These are phyloP conservation scores for Aspergillus quadricinctus DNA, from an alignment of 2,329 filamentous ascomycete genomes.

Conservation along the genomic window DNA sequence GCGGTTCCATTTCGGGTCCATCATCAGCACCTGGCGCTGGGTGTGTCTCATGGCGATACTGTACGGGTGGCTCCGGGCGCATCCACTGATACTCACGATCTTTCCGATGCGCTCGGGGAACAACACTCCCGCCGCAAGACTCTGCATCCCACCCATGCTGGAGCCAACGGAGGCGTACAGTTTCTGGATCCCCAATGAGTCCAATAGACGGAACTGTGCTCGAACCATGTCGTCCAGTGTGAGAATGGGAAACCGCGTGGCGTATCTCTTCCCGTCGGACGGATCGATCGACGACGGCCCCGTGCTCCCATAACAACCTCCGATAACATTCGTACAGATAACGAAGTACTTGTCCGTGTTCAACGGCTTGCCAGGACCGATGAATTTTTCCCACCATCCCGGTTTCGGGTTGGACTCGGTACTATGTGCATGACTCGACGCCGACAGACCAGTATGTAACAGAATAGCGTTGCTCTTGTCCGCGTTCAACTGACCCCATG, in stretches of 20 bases:
- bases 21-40: conserved; percentile 96
- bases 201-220: conserved; percentile 85
- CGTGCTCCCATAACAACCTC: conserved; percentile 93
- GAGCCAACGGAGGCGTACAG: conserved; percentile 91
- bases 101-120: conserved; percentile 78
- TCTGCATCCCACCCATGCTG: conserved; percentile 99
- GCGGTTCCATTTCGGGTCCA: conserved; percentile 95
- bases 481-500: conserved; percentile 61
- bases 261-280: conserved; percentile 80
- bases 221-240: conserved; percentile 98
- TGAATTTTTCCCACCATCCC: conserved; percentile 99
- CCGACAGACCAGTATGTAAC: conserved; percentile 87
- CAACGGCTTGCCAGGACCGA: conserved; percentile 76
- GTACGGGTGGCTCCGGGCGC: conserved; percentile 91
- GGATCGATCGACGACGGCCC: conserved; percentile 86
- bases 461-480: conserved; percentile 86
- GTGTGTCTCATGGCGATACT: conserved; percentile 98
- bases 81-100: conserved; percentile 86
- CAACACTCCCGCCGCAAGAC: conserved; percentile 76
- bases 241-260: conserved; percentile 89
- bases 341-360: conserved; percentile 91
- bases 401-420: conserved; percentile 81
- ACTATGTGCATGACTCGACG: conserved; percentile 94
- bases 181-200: conserved; percentile 68
- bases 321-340: conserved; percentile 94